Base-by-base conservation (phyloP, 352 stramenopile genomes). In the Phytophthora capsici region DNA sequence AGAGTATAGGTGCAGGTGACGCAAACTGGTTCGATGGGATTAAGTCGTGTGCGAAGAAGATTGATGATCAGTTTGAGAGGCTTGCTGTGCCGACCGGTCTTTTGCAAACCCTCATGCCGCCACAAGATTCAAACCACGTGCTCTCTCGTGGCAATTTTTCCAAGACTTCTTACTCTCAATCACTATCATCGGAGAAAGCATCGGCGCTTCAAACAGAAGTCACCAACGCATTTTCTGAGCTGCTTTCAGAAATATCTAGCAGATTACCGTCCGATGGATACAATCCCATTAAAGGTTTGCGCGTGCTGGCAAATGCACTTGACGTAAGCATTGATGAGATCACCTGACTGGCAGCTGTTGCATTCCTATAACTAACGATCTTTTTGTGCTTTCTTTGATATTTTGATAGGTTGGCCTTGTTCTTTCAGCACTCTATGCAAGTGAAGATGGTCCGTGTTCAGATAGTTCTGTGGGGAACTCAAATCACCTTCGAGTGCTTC, bases 201-300 rank as follows among this genome's bases (percentile, higher is more conserved):
- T 13, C 30, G 19, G 47, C 26, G 26, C 60, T 81, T 19, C 67
- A 80, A 40, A 48, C 45, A 41, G 58, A 81, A 49, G 43, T 84
- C 9, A 13, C 50, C 14, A 53, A 66, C 0, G 66, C 70, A 8
- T 80, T 90, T 46, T 63, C 57, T 13, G 51, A 67, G 6, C 46
- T 91, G 17, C 16, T 91, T n/a, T 59, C 63, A 9, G 68, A 84
- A 38, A 63, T 88, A 28, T 75, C 64, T 13, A 69, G 34, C 40
- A 79, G 66, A 20, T 28, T 90, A 12, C 68, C 64, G 16, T 69
- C 56, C 10, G 46, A 66, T 30, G 68, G 71, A 26, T 37, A 25
- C 13, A 79, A 72, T 32, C 25, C 57, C 28, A 53, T 65, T 16
- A 66, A 63, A 67, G 56, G 61, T 46, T 75, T 84, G 50, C 66